These are phyloP conservation scores for Pythium grandisporangium DNA, from an alignment of 352 stramenopile genomes.

Conservation along the genomic window DNA sequence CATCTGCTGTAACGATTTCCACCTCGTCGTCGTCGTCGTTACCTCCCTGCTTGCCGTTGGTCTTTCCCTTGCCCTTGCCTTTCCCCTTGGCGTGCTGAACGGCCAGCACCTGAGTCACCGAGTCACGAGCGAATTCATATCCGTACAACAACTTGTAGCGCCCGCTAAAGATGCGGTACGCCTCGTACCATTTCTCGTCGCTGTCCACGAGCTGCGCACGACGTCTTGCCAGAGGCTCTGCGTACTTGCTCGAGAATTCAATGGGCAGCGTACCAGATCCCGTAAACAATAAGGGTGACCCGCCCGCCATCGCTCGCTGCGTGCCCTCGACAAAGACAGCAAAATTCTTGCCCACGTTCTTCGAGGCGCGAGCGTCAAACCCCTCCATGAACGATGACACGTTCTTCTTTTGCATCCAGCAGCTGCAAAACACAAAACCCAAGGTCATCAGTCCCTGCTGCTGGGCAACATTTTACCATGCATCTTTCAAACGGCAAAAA, in stretches of 20 bases:
- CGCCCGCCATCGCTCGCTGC: conserved; percentile 57
- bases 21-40: conserved; percentile 10
- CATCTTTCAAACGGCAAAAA: background rate
- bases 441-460: conserved; percentile 1
- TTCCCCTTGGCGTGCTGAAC: conserved; percentile 6
- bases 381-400: conserved; percentile 56
- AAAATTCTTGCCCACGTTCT: conserved; percentile 79
- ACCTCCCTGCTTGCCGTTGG: background rate
- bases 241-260: conserved; percentile 71
- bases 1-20: conserved; percentile 14
- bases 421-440: conserved; percentile 11
- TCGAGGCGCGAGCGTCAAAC: conserved; percentile 71
- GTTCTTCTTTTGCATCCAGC: conserved; percentile 82
- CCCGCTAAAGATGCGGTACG: conserved; percentile 60
- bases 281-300: conserved; percentile 58
- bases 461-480: no score
- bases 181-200: conserved; percentile 45
- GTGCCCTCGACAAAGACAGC: conserved; percentile 58
- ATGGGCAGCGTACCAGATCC: conserved; percentile 58
- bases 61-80: background rate
- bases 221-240: conserved; percentile 30
- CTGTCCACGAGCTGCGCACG: conserved; percentile 24
- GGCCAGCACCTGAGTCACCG: conserved; percentile 7
- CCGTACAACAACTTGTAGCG: conserved; percentile 19
- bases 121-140: conserved; percentile 15